A percentile compares a stretch with the other conserved stretches of the same genome.
These are phyloP conservation scores for Echites panduratus DNA, from an alignment of 257 asterid genomes.

Conservation along the genomic window DNA sequence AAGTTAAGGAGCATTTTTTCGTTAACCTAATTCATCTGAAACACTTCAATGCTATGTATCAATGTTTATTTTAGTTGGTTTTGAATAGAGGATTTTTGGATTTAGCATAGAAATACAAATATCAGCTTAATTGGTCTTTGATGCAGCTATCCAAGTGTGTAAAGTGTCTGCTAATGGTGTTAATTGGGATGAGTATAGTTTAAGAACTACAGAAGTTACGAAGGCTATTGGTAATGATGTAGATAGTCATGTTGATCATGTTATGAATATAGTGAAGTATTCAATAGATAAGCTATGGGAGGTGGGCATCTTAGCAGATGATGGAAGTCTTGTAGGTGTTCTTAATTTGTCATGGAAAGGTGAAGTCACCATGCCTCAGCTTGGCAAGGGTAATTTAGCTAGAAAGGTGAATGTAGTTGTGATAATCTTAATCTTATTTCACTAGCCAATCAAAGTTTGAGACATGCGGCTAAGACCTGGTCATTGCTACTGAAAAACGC, in stretches of 20 bases:
- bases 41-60: constrained; percentile 6
- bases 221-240: constrained; percentile 30
- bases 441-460: constrained; percentile 62
- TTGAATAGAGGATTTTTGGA: constrained; percentile 45
- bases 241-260: constrained; percentile 45
- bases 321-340: constrained; percentile 80
- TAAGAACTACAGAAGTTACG: constrained; percentile 26
- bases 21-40: background rate
- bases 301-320: constrained; percentile 85
- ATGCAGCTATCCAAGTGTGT: constrained; percentile 67
- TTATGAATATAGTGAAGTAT: constrained; percentile 48
- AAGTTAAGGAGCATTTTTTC: background rate
- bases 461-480: constrained; percentile 75
- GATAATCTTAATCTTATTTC: constrained; percentile 67
- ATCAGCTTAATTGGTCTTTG: constrained; percentile 55
- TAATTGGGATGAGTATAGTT: constrained; percentile 53
- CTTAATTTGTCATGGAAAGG: constrained; percentile 95
- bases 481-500: constrained; percentile 42
- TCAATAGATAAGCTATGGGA: constrained; percentile 66
- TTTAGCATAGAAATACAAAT: constrained; percentile 59
- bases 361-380: constrained; percentile 82
- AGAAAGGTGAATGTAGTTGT: constrained; percentile 56
- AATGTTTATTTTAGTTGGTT: constrained; percentile 16
- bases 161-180: constrained; percentile 63
- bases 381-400: constrained; percentile 78